Evolutionary conservation across 495 filamentous ascomycete genomes (phyloP).

Genomic region (Aspergillus egyptiacus): DNA sequence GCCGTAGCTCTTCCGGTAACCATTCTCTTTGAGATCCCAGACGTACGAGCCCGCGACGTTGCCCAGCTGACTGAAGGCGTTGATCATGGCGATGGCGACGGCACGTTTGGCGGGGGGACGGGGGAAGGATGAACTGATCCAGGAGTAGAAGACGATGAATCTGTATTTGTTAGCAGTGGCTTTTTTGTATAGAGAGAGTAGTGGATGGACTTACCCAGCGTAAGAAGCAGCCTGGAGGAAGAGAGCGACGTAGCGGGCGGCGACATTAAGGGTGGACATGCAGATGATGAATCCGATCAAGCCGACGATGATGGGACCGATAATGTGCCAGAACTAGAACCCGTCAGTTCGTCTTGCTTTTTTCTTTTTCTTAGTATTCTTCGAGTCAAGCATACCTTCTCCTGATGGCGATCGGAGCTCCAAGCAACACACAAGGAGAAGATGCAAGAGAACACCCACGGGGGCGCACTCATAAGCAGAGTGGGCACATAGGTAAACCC

Average conservation of each 20-base stretch:
- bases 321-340: slow-evolving; percentile 63
- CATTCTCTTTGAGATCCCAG: slow-evolving; percentile 28
- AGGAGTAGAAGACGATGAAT: slow-evolving; percentile 68
- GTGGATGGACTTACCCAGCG: slow-evolving; percentile 28
- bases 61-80: slow-evolving; percentile 55
- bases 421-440: slow-evolving; percentile 66
- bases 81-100: slow-evolving; percentile 74
- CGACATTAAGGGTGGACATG: slow-evolving; percentile 56
- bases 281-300: slow-evolving; percentile 70
- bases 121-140: slow-evolving; percentile 74
- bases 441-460: slow-evolving; percentile 65
- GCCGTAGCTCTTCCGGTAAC: slow-evolving; percentile 32
- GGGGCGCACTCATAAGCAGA: slow-evolving; percentile 71
- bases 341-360: not conserved
- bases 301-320: slow-evolving; percentile 59
- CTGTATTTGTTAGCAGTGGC: not conserved
- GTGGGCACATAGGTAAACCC: slow-evolving; percentile 59
- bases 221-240: slow-evolving; percentile 64
- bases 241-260: slow-evolving; percentile 69
- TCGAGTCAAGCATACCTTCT: slow-evolving; percentile 31
- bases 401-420: slow-evolving; percentile 74
- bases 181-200: not conserved
- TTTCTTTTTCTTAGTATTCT: not conserved
- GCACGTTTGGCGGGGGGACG: slow-evolving; percentile 79
- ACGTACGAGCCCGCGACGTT: slow-evolving; percentile 33